Base-by-base conservation (phyloP, 2,329 filamentous ascomycete genomes). In the Claviceps capensis region DNA sequence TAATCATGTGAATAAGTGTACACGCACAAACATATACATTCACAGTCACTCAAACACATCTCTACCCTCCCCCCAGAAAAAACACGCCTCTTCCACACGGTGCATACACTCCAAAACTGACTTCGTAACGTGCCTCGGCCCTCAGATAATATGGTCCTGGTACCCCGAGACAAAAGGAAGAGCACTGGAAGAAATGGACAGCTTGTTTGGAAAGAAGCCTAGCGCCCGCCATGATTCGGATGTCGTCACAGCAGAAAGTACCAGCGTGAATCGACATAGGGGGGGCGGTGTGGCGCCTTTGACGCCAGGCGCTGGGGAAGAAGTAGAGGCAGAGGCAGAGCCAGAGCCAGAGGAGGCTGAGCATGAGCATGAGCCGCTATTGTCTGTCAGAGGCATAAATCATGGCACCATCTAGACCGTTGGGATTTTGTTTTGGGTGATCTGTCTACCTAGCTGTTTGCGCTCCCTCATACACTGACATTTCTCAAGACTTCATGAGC, bases 111-210 rank as follows among this genome's bases (percentile, higher is more conserved):
- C 23, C 23, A 11, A 19, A 30, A 9, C 22, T 16, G 9, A 45
- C 19, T 19, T 5, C 4, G 6, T 4, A 22, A 43, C 41, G 41
- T 23, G n/a, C 17, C 17, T 19, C 19, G 19, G 19, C 19, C 19
- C 19, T 13, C 41, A 71, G 68, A 61, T 71, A 11, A 65, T 75
- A 36, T 70, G 63, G 55, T 45, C 68, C 4, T 60, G 70, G 16
- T 73, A 72, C 49, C 72, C 72, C 0, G 72, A 75, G 55, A 74
- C 72, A 0, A 73, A 70, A 43, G 66, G 67, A 0, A 60, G 64
- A 1, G 59, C 65, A 0, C 56, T 72, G 5, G 72, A 75, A 51
- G 67, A 73, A 16, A 73, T 75, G 68, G 72, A 74, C 45, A 59
- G 50, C 1, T 53, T 75, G 2, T 74, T 75, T 47, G 63, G 63